Base-by-base conservation (phyloP, 345 rosid genomes). In the Pistacia vera region DNA sequence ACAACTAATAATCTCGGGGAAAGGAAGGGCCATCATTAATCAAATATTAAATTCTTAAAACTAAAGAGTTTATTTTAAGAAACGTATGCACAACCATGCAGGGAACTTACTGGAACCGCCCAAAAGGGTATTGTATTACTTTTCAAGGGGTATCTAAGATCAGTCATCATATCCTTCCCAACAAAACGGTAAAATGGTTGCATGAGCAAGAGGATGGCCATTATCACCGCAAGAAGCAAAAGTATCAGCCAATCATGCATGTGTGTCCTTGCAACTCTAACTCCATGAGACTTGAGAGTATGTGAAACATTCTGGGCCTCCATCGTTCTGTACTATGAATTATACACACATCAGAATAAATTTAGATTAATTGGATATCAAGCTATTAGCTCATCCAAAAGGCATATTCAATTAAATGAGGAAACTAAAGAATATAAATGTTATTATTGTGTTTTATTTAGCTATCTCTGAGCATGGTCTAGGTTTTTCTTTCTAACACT, bases 81-180 rank as follows among this genome's bases (percentile, higher is more conserved):
- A 5, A 67, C 17, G 12, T 58, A 56, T n/a, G 59, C 46, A 38
- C 59, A 54, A 16, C 57, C 17, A 60, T 28, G 35, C 61, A 44
- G 25, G 68, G 67, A 76, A 79, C 89, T 86, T 79, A 92, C 98
- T 22, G 92, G 95, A 5, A 92, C 97, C 72, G 85, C 77, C 98
- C 97, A 93, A 71, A 88, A 75, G 11, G 98, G 99, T 72, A 93
- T 88, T 8, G 96, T 90, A 80, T 92, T 87, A 69, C 81, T 76
- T 80, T 89, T 86, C 73, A 90, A 80, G 8, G 99, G 99, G 81
- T 88, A 95, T 66, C 82, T 89, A 44, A 95, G 92, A 84, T 93
- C 94, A 59, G 85, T 84, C 97, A 93, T 92, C 99, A 95, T 92
- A 82, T 93, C 94, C 79, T 92, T 89, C 46, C 99, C 96, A 22